Percentiles rank a stretch among this genome's conserved stretches.
Evolutionary conservation across 257 asterid species (phyloP).

Genomic region (Plectranthus barbatus): DNA sequence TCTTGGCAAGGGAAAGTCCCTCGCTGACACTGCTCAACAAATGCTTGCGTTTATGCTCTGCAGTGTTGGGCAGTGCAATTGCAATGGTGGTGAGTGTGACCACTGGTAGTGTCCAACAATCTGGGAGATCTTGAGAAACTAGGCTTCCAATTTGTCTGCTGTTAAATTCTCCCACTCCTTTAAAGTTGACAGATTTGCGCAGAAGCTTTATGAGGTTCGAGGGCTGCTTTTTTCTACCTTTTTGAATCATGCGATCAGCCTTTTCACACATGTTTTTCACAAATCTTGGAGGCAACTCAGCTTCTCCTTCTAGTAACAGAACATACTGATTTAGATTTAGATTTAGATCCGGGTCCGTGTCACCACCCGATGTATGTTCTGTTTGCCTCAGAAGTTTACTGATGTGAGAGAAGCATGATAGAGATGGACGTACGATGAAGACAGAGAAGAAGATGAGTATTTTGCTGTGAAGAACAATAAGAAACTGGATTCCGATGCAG

Average conservation of each 20-base stretch:
- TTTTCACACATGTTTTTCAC: no score
- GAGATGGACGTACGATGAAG: background rate
- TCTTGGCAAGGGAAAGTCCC: conserved; percentile 21
- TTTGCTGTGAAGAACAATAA: background rate
- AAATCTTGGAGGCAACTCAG: background rate
- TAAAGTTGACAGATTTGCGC: no score
- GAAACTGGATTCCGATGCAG: background rate
- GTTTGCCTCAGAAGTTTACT: no score
- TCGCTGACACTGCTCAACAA: conserved; percentile 19
- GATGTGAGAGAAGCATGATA: background rate
- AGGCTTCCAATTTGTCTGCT: no score
- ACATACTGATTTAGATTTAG: background rate
- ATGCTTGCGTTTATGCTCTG: background rate
- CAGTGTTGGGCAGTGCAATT: background rate
- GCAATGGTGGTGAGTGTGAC: background rate
- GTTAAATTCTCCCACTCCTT: no score
- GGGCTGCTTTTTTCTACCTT: no score
- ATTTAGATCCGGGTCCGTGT: background rate
- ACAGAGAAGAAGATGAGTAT: background rate
- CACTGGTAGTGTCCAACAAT: no score
- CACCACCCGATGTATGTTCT: background rate
- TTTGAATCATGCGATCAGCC: no score
- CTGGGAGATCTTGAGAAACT: no score
- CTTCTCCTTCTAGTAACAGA: background rate
- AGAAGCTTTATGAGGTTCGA: no score